These are phyloP conservation scores for Hypericum perforatum DNA, from an alignment of 345 rosid genomes.

Conservation along the genomic window DNA sequence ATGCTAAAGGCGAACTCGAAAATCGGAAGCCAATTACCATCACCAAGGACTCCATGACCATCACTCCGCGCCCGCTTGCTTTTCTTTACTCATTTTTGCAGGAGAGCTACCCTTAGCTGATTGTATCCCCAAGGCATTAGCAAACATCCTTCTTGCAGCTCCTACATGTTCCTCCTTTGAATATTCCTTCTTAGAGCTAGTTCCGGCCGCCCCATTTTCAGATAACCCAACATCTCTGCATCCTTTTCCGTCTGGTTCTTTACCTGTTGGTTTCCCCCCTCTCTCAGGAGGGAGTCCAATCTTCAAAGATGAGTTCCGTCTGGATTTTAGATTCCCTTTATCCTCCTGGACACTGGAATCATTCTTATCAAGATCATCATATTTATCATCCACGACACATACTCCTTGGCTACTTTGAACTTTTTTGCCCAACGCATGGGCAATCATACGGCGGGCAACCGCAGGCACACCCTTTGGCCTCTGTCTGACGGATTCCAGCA, in stretches of 20 bases:
- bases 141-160: conserved; percentile 64
- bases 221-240: conserved; percentile 9
- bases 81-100: conserved; percentile 20
- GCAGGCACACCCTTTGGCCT: conserved; percentile 39
- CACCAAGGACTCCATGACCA: no score
- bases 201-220: conserved; percentile 15
- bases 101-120: conserved; percentile 21
- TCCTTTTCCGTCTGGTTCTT: conserved; percentile 16
- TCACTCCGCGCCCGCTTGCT: conserved; percentile 15
- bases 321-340: conserved; percentile 14
- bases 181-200: conserved; percentile 23
- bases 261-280: neutral
- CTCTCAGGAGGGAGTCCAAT: conserved; percentile 2
- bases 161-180: conserved; percentile 43
- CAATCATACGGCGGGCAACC: conserved; percentile 68
- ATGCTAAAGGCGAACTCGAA: no score
- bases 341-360: conserved; percentile 12
- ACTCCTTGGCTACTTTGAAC: conserved; percentile 11
- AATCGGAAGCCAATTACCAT: no score
- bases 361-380: conserved; percentile 9
- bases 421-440: conserved; percentile 64
- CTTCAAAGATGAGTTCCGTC: conserved; percentile 12
- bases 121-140: conserved; percentile 49
- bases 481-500: conserved; percentile 26
- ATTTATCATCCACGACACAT: conserved; percentile 12